Evolutionary conservation across 176 grass and related monocot species (phyloP), one percentile per base, ranked within the genome.

Genomic region (Oropetium thomaeum): DNA sequence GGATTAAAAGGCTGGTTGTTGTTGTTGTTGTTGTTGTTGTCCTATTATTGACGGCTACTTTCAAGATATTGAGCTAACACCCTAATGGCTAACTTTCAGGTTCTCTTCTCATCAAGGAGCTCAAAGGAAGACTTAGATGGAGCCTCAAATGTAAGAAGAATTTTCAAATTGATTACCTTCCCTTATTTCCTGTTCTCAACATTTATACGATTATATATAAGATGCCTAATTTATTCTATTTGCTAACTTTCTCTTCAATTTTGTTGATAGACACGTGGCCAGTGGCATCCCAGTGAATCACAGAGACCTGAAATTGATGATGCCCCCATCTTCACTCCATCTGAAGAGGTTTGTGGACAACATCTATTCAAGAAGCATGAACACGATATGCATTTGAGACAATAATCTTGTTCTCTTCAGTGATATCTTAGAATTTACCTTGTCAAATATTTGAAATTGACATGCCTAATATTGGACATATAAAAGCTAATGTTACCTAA

Each of bases 251-350:
- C 31, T 17, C 26, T 58, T 54, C 57, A 66, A 47, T 70, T 57
- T 53, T 61, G 17, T 67, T 31, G 35, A 65, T 74, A 89, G 90
- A 44, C 60, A 59, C 23, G 31, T 65, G 70, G 69, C 71, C 84
- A 63, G 57, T 88, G 96, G 91, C 49, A 34, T 65, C 86, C 86
- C 20, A 52, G 86, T 71, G 84, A 92, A 77, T 85, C 81, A 51
- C 44, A 64, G 28, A 92, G 84, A 71, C 96, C 91, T 84, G 84
- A 76, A 49, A 86, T 99, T 25, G 86, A 90, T 58, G 87, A 99
- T 70, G 96, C 96, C 31, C 96, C 91, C 33, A 49, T 92, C 16
- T 99, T 95, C 70, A 84, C 86, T 74, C 96, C 96, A 74, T 90
- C 83, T 44, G 96, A 99, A 78, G 91, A 99, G 91, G 96, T 99